Percentiles rank a stretch among this genome's conserved stretches.
These are phyloP conservation scores for Malus sylvestris DNA, from an alignment of 306 rosid genomes.

Conservation along the genomic window DNA sequence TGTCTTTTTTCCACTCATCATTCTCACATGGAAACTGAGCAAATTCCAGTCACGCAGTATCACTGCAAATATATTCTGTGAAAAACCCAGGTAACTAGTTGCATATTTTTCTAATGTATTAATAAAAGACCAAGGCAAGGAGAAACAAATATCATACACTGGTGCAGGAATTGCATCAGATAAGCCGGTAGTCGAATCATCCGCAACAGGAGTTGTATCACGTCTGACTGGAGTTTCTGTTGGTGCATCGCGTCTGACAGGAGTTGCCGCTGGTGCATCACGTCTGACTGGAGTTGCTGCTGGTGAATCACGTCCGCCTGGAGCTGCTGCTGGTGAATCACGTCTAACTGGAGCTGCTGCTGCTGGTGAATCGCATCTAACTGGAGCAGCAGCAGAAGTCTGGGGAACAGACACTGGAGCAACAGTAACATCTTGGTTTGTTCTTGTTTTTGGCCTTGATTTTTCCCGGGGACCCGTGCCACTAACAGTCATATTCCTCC, in stretches of 20 bases:
- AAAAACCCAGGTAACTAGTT: background rate
- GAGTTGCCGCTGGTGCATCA: conserved; percentile 3
- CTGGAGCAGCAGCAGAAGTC: conserved; percentile 13
- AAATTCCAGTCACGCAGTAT: background rate
- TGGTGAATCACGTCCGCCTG: conserved; percentile 1
- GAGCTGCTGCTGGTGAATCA: conserved; percentile 1
- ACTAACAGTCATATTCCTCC: conserved; percentile 41
- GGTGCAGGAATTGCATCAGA: conserved; percentile 19
- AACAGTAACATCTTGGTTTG: conserved; percentile 13
- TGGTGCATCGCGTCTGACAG: background rate
- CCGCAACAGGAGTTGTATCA: conserved; percentile 5
- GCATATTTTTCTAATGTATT: background rate
- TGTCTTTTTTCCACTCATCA: background rate
- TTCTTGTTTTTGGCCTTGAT: conserved; percentile 22
- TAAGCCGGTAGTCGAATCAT: conserved; percentile 23
- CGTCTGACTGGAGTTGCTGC: background rate
- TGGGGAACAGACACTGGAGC: conserved; percentile 2
- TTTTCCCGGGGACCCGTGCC: conserved; percentile 28
- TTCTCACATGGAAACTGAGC: background rate
- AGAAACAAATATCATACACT: conserved; percentile 11
- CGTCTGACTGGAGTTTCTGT: background rate
- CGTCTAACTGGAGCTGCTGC: background rate
- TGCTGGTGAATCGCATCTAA: background rate
- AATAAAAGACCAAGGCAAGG: background rate
- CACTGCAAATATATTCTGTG: background rate